Base-by-base conservation (phyloP, 2,329 filamentous ascomycete genomes). In the Fusarium setosum region DNA sequence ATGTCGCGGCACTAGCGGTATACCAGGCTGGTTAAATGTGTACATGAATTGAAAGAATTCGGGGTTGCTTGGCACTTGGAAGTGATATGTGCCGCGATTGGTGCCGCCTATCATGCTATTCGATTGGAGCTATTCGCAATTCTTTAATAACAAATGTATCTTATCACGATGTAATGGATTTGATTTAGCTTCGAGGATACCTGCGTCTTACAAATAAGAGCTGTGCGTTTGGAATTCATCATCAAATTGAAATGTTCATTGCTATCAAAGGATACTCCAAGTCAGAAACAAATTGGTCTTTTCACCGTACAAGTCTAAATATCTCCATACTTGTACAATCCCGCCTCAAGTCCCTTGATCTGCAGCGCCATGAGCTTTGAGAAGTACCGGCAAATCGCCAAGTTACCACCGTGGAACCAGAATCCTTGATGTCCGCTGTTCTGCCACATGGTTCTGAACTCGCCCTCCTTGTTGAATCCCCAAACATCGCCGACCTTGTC, bases 1-100 rank as follows among this genome's bases (percentile, higher is more conserved):
- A 94, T 70, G 89, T 96, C 32, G 86, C 88, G 56, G 92, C 92
- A 20, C 82, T 94, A 53, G 90, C 87, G 52, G 74, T 96, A 34
- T 96, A 94, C 76, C 90, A 93, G 79, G 89, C 92, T 70, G 93
- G 92, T 67, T 96, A 83, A 45, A 5, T n/a, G 13, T 24, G 26
- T 20, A 45, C 2, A 21, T 7, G 13, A 34, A 10, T 9, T 15
- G 23, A 41, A 32, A 52, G 29, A 5, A 34, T 23, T 23, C n/a
- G n/a, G n/a, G n/a, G n/a, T n/a, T n/a, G n/a, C n/a, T n/a, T n/a
- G n/a, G n/a, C n/a, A n/a, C n/a, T n/a, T n/a, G n/a, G n/a, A n/a
- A n/a, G n/a, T n/a, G n/a, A n/a, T n/a, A n/a, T n/a, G n/a, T n/a
- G n/a, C n/a, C n/a, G n/a, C n/a, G n/a, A n/a, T n/a, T n/a, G n/a